Base-by-base conservation (phyloP, 768 basidiomycete species). In the Mycena latifolia region DNA sequence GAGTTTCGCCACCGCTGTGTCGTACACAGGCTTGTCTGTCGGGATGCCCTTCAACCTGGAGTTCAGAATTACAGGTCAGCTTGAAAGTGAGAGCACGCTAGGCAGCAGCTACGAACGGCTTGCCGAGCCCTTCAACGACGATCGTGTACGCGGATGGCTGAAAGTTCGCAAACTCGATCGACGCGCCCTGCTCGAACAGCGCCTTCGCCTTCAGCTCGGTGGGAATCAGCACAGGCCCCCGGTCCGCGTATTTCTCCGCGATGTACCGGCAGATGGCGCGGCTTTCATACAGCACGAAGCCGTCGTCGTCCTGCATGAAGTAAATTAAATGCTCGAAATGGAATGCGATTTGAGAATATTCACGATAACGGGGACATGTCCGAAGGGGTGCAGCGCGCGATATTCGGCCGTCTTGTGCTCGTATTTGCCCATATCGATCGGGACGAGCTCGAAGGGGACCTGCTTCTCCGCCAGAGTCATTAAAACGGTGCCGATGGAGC, bases 361-460 rank as follows among this genome's bases (percentile, higher is more conserved):
- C 27, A 55, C 62, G 31, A 55, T 47, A 0, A n/a, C 45, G 11
- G 50, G 50, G 5, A 57, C 52, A 31, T 63, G 54, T 3, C 43
- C 61, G 27, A 63, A 63, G 1, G 61, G 61, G 1, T 55, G 45
- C 22, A 25, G 43, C 8, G 25, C 43, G 3, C 37, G 24, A 25
- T 27, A 55, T 11, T 41, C 54, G 4, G 54, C 9, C 8, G 37
- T 28, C 72, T 85, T 87, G 25, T 86, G 82, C 69, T 83, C 80
- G 20, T 74, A 70, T 53, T 77, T 77, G 20, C 39, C 0, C 24
- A 83, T 51, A 66, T 84, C 71, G 63, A 86, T 47, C 18, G n/a
- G 20, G 25, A 81, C 66, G 50, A 87, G 39, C 67, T 85, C 81
- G 71, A 82, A 88, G 0, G 82, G 80, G 15, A 89, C 76, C 1